A percentile compares a stretch with the other conserved stretches of the same genome.
phyloP scores from a whole-genome alignment of 2,329 filamentous ascomycete genomes.

The Aspergillus sp. region DNA sequence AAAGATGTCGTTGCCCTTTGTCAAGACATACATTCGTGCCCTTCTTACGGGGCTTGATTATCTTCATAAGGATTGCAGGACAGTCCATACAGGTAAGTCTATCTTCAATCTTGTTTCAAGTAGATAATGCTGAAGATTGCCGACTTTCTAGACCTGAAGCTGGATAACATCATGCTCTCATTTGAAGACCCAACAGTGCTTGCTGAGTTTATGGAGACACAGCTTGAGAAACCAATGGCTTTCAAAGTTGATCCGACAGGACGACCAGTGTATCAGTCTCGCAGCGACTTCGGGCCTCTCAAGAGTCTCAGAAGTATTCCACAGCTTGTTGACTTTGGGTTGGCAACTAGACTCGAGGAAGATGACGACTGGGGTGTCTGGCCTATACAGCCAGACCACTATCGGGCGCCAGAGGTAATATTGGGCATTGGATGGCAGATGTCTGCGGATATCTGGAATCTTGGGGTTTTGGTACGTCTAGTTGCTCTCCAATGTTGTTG shows the following conservation, averaged over 20 bases:
- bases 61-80: constrained; percentile 44
- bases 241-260: constrained; percentile 38
- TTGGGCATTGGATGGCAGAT: constrained; percentile 43
- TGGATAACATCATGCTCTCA: constrained; percentile 47
- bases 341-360: constrained; percentile 37
- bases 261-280: constrained; percentile 38
- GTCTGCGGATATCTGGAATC: constrained; percentile 46
- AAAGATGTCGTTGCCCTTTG: constrained; percentile 36
- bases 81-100: constrained; percentile 45
- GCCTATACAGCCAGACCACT: constrained; percentile 49
- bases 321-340: constrained; percentile 42
- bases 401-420: constrained; percentile 46
- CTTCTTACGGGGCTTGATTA: constrained; percentile 48
- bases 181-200: constrained; percentile 36
- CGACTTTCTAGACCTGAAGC: constrained; percentile 42
- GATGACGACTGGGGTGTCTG: constrained; percentile 46
- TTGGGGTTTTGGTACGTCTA: constrained; percentile 33
- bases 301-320: constrained; percentile 31
- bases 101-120: too few relatives aligned
- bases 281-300: constrained; percentile 35
- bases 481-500: too few relatives aligned
- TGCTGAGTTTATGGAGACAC: constrained; percentile 34
- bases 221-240: constrained; percentile 35
- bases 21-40: constrained; percentile 40
- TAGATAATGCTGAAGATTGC: too few relatives aligned